Evolutionary conservation across 495 filamentous ascomycete species (phyloP), one percentile per base, ranked within the genome.

Genomic region (Platismatia glauca): DNA sequence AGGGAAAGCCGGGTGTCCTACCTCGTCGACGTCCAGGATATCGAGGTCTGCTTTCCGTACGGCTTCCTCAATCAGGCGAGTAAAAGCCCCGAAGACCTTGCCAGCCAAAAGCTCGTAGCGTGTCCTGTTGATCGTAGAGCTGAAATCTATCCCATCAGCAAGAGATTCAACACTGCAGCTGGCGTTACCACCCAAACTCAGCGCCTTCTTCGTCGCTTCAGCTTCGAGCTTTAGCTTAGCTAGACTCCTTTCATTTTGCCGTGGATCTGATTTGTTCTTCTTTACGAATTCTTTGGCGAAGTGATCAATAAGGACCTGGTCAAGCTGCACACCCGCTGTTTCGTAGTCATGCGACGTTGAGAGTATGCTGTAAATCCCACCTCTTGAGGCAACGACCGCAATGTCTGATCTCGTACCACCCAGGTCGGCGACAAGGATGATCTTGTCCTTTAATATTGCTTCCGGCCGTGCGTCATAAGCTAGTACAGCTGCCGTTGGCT

Each of bases 271-370:
- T 73, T 91, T 90, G 74, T 93, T 78, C 79, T 95, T 91, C 83
- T 97, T 97, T 66, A 93, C 79, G 77, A 98, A 98, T 74, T 97
- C 94, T 82, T 98, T 97, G 62, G 94, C 88, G 69, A 97, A 97
- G 80, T 96, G 86, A 72, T 97, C 92, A 67, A 96, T 88, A 55
- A 98, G 81, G 41, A 95, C 85, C 70, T 92, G 81, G 76, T 98
- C 94, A 39, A 98, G 77, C 53, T 89, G 84, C 31, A 81, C 75
- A 68, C 94, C 94, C 56, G 86, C 84, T 62, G 89, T 87, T 71
- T 95, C 90, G 73, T 95, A 96, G 79, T 98, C 94, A 75, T 98
- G 94, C 18, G 86, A 84, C 38, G 93, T 95, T 6, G 95, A 91
- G 18, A 98, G 82, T 67, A 96, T 87, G 55, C 89, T 96, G 82